Percentiles rank a stretch among this genome's conserved stretches.
Conservation (phyloP, 805 yeast species). For the Teunomyces funiuensis region DNA sequence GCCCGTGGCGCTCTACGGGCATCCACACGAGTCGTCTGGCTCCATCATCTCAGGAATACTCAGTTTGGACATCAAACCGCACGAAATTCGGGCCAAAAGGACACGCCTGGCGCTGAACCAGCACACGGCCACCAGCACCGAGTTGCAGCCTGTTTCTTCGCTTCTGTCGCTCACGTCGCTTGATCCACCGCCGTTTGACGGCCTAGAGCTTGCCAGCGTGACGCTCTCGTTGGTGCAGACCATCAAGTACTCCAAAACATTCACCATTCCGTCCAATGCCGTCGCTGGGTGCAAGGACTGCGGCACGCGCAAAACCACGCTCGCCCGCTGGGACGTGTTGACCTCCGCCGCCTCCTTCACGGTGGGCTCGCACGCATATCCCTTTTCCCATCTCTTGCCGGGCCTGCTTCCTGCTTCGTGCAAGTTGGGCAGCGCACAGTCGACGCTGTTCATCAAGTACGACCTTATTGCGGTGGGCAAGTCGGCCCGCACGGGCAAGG, state of each 20-base stretch:
- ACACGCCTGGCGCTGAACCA: background rate
- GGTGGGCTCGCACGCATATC: constrained; percentile 78
- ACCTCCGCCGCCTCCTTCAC: constrained; percentile 56
- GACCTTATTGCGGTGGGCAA: constrained; percentile 66
- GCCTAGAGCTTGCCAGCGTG: constrained; percentile 56
- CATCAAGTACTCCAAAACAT: constrained; percentile 64
- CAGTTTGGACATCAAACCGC: constrained; percentile 38
- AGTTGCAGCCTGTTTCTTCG: constrained; percentile 1
- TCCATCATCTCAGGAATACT: constrained; percentile 81
- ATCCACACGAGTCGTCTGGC: constrained; percentile 76
- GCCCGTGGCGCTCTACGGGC: constrained; percentile 83
- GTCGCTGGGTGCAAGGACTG: constrained; percentile 62
- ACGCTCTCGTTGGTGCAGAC: constrained; percentile 71
- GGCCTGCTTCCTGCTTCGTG: constrained; percentile 84
- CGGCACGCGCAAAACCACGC: constrained; percentile 49
- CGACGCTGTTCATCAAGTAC: constrained; percentile 60
- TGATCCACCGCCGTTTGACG: constrained; percentile 29
- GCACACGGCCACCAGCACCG: background rate
- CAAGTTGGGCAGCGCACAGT: constrained; percentile 54
- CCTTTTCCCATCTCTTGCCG: constrained; percentile 85
- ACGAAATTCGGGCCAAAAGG: constrained; percentile 1
- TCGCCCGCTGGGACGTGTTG: constrained; percentile 89
- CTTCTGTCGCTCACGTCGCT: constrained; percentile 16
- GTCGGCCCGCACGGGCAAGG: constrained; percentile 18
- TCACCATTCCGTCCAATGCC: constrained; percentile 49